These are phyloP conservation scores for Allium fistulosum DNA, from an alignment of 106 monocot species.

Conservation along the genomic window DNA sequence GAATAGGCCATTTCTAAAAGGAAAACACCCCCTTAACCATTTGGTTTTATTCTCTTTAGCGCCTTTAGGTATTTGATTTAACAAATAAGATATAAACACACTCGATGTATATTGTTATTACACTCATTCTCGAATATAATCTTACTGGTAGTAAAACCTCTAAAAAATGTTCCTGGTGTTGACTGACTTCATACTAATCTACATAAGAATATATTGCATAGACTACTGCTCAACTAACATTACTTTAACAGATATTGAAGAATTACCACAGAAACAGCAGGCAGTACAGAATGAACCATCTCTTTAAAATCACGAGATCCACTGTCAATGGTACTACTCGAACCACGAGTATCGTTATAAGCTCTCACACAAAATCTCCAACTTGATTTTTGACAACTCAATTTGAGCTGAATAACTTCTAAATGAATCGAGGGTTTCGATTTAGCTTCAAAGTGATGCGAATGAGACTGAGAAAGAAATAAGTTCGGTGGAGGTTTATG, in stretches of 20 bases:
- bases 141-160: too few relatives aligned
- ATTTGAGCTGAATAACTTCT: constrained; percentile 7
- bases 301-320: constrained; percentile 15
- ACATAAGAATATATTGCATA: not conserved
- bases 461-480: not conserved
- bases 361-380: constrained; percentile 17
- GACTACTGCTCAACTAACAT: constrained; percentile 1
- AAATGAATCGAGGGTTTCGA: constrained; percentile 5
- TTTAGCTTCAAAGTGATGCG: not conserved
- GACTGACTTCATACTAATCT: not conserved
- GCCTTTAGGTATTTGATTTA: too few relatives aligned
- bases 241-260: not conserved
- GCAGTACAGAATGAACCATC: constrained; percentile 22
- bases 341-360: constrained; percentile 8
- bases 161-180: not conserved
- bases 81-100: too few relatives aligned
- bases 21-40: too few relatives aligned
- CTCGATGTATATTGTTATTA: too few relatives aligned
- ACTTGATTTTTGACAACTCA: constrained; percentile 10
- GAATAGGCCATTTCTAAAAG: too few relatives aligned
- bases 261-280: constrained; percentile 20
- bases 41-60: too few relatives aligned
- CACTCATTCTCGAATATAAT: too few relatives aligned
- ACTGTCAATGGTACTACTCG: constrained; percentile 5
- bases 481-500: too few relatives aligned